phyloP scores from a whole-genome alignment of 768 basidiomycete genomes.

The Psilocybe cubensis region DNA sequence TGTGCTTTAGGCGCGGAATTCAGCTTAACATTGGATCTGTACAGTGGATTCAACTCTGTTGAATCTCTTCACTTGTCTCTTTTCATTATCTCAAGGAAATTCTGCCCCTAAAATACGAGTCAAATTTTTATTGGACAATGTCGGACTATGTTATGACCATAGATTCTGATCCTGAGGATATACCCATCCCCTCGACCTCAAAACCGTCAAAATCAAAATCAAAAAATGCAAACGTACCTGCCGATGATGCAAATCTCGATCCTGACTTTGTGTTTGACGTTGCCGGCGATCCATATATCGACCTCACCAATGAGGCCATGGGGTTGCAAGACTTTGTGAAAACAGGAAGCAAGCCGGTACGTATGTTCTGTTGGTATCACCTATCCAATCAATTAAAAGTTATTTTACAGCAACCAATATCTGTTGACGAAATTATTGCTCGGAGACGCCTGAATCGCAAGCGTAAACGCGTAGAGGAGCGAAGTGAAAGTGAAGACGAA shows the following conservation, averaged over 20 bases:
- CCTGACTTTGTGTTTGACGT: conserved; percentile 86
- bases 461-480: conserved; percentile 61
- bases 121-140: conserved; percentile 32
- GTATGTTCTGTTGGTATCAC: too few relatives aligned
- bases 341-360: conserved; percentile 64
- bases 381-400: conserved; percentile 9
- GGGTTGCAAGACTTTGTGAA: conserved; percentile 61
- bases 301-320: conserved; percentile 46
- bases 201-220: conserved; percentile 18
- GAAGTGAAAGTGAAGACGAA: conserved; percentile 39
- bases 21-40: too few relatives aligned
- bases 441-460: conserved; percentile 63
- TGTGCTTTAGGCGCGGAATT: too few relatives aligned
- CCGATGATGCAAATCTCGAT: conserved; percentile 68
- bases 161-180: conserved; percentile 76
- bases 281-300: conserved; percentile 68
- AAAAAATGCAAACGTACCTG: conserved; percentile 22
- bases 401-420: conserved; percentile 65
- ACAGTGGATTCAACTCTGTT: too few relatives aligned
- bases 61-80: too few relatives aligned
- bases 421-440: conserved; percentile 91
- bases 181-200: conserved; percentile 23
- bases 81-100: too few relatives aligned
- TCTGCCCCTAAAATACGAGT: too few relatives aligned
- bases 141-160: conserved; percentile 83